Percentiles rank a stretch among this genome's conserved stretches.
Evolutionary conservation across 495 filamentous ascomycete species (phyloP).

Genomic region (Staphylotrichum longicolle): DNA sequence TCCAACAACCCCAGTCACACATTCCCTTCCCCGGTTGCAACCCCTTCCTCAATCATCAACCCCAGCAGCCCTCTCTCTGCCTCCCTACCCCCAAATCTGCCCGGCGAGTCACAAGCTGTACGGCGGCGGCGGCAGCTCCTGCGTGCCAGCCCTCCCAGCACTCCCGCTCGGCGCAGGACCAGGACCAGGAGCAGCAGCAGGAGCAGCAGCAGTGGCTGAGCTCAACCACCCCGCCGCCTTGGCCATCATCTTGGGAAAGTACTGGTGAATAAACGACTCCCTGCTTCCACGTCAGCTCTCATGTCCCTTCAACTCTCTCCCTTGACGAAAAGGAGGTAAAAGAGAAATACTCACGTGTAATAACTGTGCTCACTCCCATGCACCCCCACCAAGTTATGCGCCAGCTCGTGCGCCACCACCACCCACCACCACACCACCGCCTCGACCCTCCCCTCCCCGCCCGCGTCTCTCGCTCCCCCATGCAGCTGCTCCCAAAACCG

Average conservation of each 20-base stretch:
- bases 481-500: constrained; percentile 83
- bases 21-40: too few species aligned
- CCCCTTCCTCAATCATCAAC: neutral
- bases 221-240: constrained; percentile 32
- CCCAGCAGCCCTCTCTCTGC: neutral
- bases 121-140: constrained; percentile 16
- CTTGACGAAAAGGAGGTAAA: neutral
- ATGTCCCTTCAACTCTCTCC: constrained; percentile 11
- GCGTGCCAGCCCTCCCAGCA: neutral
- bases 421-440: constrained; percentile 77
- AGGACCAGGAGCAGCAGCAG: neutral
- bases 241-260: constrained; percentile 49
- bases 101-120: constrained; percentile 14
- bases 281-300: constrained; percentile 25
- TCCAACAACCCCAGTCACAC: too few species aligned
- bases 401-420: constrained; percentile 85
- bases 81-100: constrained; percentile 14
- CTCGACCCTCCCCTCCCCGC: constrained; percentile 51
- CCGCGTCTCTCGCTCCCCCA: constrained; percentile 28
- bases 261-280: constrained; percentile 52
- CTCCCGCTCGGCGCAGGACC: neutral
- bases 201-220: neutral
- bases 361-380: constrained; percentile 83
- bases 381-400: constrained; percentile 81
- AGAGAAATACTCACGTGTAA: constrained; percentile 61